Evolutionary conservation across 2,329 filamentous ascomycete genomes (phyloP), one percentile per base, ranked within the genome.

Genomic region (Paraconiothyrium sp.): DNA sequence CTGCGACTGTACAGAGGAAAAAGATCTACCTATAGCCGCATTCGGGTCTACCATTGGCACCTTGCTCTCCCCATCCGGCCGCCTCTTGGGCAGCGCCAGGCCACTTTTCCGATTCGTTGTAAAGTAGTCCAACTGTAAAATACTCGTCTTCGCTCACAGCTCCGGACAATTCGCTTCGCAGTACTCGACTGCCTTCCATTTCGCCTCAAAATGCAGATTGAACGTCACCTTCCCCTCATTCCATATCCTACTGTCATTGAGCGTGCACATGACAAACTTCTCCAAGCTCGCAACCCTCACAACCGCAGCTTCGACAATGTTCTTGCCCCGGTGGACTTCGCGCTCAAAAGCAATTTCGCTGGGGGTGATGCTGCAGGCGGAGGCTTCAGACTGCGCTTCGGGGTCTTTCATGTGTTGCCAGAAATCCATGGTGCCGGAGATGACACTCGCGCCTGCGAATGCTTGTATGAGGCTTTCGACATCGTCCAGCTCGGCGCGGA

Each of bases 181-280:
- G 46, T 77, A 78, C 22, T 73, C 69, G 58, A 82, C 80, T 1
- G 79, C 72, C 5, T 64, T 62, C 49, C 74, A 73, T 67, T 84
- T 84, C 46, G 64, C 69, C n/a, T 79, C 80, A 55, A 81, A 82
- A 60, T 84, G 81, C 2, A 78, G 74, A 1, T 72, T 68, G 39
- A 67, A 81, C 66, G 30, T 68, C 30, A 56, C 64, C 46, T 74
- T 75, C 1, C 81, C 80, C 1, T 68, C 62, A 7, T 73, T 76
- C 27, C 78, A 70, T 14, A 63, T 65, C 22, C 57, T 62, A 4
- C 71, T 64, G 16, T 78, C 72, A 1, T 78, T 80, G 11, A 84
- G 69, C 0, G 81, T 83, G 20, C 76, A 79, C 74, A 82, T 79
- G 41, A 84, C 69, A 61, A 79, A 83, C 46, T 81, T 79, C 49